Conservation (phyloP, 202 grass and related monocot genomes). For the Saccharum hybrid region DNA sequence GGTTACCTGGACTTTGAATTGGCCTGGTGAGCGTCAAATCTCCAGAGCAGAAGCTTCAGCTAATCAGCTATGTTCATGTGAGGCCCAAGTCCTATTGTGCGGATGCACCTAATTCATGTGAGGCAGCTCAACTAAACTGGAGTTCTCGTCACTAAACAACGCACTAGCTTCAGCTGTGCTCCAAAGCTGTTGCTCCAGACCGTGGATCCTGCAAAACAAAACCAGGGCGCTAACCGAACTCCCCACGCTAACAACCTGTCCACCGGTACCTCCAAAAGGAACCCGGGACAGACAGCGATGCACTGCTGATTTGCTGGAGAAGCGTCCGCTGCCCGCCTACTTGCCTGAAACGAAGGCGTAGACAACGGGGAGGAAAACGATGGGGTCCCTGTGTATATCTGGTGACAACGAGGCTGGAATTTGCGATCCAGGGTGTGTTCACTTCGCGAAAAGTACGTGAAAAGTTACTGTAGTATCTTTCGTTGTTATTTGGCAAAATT, state of each 20-base stretch:
- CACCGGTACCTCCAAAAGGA: conserved; percentile 2
- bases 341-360: background rate
- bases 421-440: conserved; percentile 26
- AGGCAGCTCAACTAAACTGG: conserved; percentile 9
- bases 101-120: conserved; percentile 24
- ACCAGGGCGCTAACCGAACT: background rate
- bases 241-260: conserved; percentile 4
- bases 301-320: background rate
- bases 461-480: too few relatives aligned
- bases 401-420: conserved; percentile 29
- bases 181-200: conserved; percentile 13
- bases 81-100: background rate
- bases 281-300: conserved; percentile 33
- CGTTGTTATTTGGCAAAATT: too few relatives aligned
- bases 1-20: background rate
- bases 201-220: background rate
- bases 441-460: too few relatives aligned
- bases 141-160: background rate
- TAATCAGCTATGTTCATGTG: background rate
- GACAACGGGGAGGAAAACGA: conserved; percentile 16
- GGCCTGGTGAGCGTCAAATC: conserved; percentile 1
- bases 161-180: background rate
- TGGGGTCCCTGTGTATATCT: background rate
- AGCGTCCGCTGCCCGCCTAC: background rate
- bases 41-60: background rate